Base-by-base conservation (phyloP, 2,329 filamentous ascomycete genomes). In the Aplosporella prunicola region DNA sequence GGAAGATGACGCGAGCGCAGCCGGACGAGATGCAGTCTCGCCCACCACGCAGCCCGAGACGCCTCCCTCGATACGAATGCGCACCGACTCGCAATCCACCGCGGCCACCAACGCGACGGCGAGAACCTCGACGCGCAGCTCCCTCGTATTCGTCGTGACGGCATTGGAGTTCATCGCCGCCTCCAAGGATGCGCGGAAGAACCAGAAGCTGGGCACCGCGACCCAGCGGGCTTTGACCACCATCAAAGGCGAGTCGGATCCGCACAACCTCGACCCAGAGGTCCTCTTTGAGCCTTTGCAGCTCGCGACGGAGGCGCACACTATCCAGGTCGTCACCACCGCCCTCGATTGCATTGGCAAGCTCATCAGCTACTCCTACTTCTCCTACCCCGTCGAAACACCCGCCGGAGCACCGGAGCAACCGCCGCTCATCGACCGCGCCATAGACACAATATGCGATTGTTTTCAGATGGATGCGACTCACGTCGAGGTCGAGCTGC, bases 361-460 rank as follows among this genome's bases (percentile, higher is more conserved):
- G 68, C 78, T 98, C 45, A 96, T 96, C 57, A 95, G 89, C 52
- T 98, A 94, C 61, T 94, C 91, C 13, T 96, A 96, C 69, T 96
- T 98, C 61, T 89, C 89, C 32, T 76, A 85, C 33, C 74, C 80
- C 23, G 53, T 61, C 24, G 62, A 67, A n/a, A 61, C 49, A 39
- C 60, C 55, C 16, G 49, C 55, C 46, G 51, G 56, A 29, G 47
- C 45, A 41, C 43, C 45, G 40, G 53, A 59, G 25, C 49, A 68
- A 26, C 69, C 82, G 4, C 88, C 89, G 11, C 70, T 98, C 47
- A 98, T 98, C 55, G 93, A 98, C 64, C 77, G 89, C 47, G 91
- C 93, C 42, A 98, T 98, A 53, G 93, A 98, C 63, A 94, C 91
- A 23, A 98, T 98, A 68, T 98, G 91, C 69, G 89, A 96, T 57